phyloP scores from a whole-genome alignment of 192 early-diverging fungal genomes.

The Entomortierella parvispora region DNA sequence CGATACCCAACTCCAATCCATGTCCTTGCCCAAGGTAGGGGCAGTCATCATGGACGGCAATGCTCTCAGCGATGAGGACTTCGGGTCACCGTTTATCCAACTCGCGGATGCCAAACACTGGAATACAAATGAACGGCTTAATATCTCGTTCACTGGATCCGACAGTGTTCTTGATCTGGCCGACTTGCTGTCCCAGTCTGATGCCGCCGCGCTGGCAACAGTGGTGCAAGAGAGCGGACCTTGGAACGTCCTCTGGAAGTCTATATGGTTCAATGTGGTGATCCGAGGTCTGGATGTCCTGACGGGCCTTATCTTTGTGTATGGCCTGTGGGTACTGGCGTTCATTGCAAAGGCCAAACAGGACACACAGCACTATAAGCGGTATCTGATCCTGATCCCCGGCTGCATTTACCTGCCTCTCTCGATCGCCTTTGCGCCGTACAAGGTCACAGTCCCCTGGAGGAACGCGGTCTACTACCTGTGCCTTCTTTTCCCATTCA shows the following conservation, averaged over 20 bases:
- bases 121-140: constrained; percentile 27
- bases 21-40: constrained; percentile 29
- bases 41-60: constrained; percentile 46
- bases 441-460: constrained; percentile 46
- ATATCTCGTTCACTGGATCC: constrained; percentile 30
- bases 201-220: constrained; percentile 24
- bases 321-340: constrained; percentile 39
- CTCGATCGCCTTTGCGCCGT: constrained; percentile 48
- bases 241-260: constrained; percentile 41
- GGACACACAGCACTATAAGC: constrained; percentile 20
- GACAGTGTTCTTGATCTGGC: constrained; percentile 14
- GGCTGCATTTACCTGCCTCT: constrained; percentile 40
- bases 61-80: constrained; percentile 33
- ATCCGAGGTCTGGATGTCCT: constrained; percentile 38
- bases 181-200: not conserved
- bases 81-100: constrained; percentile 45
- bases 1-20: constrained; percentile 16
- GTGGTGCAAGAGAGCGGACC: constrained; percentile 25
- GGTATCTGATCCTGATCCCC: constrained; percentile 34
- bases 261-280: constrained; percentile 27
- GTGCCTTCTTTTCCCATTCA: constrained; percentile 44
- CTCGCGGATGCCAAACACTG: constrained; percentile 31
- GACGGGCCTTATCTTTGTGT: constrained; percentile 17
- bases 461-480: constrained; percentile 45
- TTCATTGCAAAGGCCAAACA: constrained; percentile 27